Percentiles rank a stretch among this genome's conserved stretches.
Conservation (phyloP, 2,329 filamentous ascomycete genomes). For the Fusarium drepaniforme region DNA sequence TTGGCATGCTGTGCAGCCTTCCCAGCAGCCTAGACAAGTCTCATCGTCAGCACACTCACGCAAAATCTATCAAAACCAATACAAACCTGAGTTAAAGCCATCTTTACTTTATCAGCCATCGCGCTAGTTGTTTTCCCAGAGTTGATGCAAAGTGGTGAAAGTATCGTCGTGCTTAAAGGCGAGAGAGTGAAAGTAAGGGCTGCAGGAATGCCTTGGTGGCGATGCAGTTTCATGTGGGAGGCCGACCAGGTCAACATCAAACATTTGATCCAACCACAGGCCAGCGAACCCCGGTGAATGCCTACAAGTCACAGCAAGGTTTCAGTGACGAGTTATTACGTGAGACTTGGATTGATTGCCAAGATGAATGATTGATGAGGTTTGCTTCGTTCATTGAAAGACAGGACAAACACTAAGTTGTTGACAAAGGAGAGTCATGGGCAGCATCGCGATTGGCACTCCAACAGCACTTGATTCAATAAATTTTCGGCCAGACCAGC, state of each 20-base stretch:
- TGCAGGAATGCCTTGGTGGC: not conserved
- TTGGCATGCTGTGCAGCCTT: not conserved
- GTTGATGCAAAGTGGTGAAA: not conserved
- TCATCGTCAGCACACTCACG: not conserved
- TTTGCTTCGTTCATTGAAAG: not conserved
- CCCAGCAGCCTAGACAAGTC: not conserved
- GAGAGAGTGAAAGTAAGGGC: not conserved
- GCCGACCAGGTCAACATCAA: not conserved
- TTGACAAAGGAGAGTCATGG: not conserved
- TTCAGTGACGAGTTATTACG: not conserved
- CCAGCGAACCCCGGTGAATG: not conserved
- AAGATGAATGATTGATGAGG: not conserved
- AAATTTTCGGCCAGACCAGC: not conserved
- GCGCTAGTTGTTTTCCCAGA: not conserved
- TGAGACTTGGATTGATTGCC: not conserved
- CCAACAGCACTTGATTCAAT: not conserved
- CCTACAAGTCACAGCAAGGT: not conserved
- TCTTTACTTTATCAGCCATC: slow-evolving; percentile 2
- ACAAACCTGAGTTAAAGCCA: not conserved
- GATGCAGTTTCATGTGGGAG: slow-evolving; percentile 1
- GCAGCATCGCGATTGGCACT: not conserved
- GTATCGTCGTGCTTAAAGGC: not conserved
- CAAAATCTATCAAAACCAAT: not conserved
- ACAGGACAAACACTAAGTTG: not conserved
- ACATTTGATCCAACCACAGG: not conserved